Conservation (phyloP, 2,329 filamentous ascomycete species). For the Beauveria sp. region DNA sequence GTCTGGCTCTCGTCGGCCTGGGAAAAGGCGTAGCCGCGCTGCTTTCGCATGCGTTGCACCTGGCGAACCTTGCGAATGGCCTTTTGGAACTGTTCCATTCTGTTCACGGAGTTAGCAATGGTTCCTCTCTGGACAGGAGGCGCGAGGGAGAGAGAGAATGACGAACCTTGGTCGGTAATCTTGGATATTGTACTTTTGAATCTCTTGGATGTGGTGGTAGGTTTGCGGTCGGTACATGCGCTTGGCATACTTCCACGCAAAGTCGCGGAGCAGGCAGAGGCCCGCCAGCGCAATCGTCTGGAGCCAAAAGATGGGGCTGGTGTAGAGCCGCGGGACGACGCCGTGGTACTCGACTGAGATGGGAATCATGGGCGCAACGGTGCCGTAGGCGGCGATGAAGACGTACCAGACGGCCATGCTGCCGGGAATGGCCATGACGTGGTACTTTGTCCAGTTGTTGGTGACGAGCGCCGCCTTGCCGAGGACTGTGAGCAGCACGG, state of each 20-base stretch:
- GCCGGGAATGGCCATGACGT: conserved; percentile 88
- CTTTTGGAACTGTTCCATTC: conserved; percentile 99
- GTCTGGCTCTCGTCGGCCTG: conserved; percentile 96
- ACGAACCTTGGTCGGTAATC: conserved; percentile 89
- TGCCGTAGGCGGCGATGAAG: conserved; percentile 83
- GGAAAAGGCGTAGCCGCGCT: conserved; percentile 95
- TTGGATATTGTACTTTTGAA: conserved; percentile 99
- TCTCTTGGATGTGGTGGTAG: conserved; percentile 98
- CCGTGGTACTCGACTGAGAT: conserved; percentile 82
- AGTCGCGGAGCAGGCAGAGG: conserved; percentile 78
- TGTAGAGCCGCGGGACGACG: conserved; percentile 72
- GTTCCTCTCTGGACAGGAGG: too few relatives aligned
- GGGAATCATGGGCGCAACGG: conserved; percentile 70
- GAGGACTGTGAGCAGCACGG: conserved; percentile 86
- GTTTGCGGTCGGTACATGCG: conserved; percentile 94
- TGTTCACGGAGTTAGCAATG: conserved; percentile 25
- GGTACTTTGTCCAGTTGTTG: conserved; percentile 98
- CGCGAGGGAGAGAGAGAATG: too few relatives aligned
- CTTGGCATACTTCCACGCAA: conserved; percentile 95
- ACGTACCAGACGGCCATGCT: conserved; percentile 86
- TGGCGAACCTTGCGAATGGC: conserved; percentile 97
- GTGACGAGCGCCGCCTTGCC: conserved; percentile 92
- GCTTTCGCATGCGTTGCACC: conserved; percentile 98
- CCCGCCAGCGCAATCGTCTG: conserved; percentile 75
- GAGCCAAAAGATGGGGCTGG: conserved; percentile 81